phyloP scores from a whole-genome alignment of 331 rosid genomes.

The Pyrus hybrid region DNA sequence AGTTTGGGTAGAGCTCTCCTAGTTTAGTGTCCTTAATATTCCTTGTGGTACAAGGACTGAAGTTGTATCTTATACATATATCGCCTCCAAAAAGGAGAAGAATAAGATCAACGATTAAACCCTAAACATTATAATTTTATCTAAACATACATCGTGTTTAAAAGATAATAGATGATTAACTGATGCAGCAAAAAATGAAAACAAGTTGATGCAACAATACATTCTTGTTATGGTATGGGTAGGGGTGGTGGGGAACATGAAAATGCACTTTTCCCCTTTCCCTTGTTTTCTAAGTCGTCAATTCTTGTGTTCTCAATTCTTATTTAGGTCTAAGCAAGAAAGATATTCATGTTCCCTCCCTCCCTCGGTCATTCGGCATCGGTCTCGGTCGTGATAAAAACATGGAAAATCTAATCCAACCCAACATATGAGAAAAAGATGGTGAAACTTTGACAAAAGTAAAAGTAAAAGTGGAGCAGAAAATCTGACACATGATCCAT shows the following conservation, averaged over 20 bases:
- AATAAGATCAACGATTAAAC: no score
- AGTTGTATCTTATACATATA: no score
- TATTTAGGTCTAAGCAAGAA: conserved; percentile 38
- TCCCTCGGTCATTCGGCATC: neutral
- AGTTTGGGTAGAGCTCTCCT: no score
- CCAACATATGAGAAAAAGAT: neutral
- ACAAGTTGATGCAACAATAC: no score
- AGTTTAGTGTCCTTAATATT: no score
- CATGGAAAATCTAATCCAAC: neutral
- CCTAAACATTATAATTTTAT: no score
- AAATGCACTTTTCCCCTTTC: conserved; percentile 5
- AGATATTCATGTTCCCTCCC: conserved; percentile 11
- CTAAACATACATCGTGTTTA: no score
- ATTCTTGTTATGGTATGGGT: conserved; percentile 7
- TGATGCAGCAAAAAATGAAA: neutral
- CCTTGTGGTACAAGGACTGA: no score
- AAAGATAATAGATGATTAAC: neutral
- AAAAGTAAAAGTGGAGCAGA: neutral
- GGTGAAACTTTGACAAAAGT: neutral
- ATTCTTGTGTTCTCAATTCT: neutral
- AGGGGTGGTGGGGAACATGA: conserved; percentile 59
- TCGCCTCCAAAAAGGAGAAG: no score
- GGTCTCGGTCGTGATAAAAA: conserved; percentile 2
- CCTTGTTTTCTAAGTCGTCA: neutral
- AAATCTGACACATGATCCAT: no score